Base-by-base conservation (phyloP, 2,329 filamentous ascomycete genomes). In the Monilinia aucupariae region DNA sequence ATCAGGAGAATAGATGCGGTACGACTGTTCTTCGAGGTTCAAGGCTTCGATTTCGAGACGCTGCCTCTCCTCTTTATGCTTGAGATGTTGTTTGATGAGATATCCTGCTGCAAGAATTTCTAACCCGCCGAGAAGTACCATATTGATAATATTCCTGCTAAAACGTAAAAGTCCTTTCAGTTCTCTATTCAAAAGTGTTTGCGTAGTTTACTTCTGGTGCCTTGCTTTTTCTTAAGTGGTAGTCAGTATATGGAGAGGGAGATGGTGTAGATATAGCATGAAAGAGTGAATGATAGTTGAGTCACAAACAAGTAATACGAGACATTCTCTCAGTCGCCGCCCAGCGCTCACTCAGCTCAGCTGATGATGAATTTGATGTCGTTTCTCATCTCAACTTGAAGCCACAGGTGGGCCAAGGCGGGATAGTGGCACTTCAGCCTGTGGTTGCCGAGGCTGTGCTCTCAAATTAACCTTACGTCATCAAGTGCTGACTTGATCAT, bases 51-150 rank as follows among this genome's bases (percentile, higher is more conserved):
- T 70, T 62, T 67, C 67, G 41, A 72, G 58, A 20, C 69, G 66
- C 37, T 84, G 58, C 37, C 64, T 67, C 56, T 72, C 71, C 47
- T 66, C 65, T 63, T 70, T 72, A 56, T 71, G 71, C 64, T 73
- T 68, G 5, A 68, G 53, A 51, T 72, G 71, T 53, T 70, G 69
- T 56, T 72, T 67, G 20, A 72, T 67, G 9, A 73, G 59, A 59
- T 72, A 72, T 62, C 69, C 71, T 41, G 68, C 71, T 37, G 71
- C 71, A 15, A 73, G 66, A 13, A 73, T 5, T 62, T 73, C 71
- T 15, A 73, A 66, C 0, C 71, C 71, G 22, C 70, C 71, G 73
- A 81, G 22, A 78, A 85, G 12, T 77, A 89, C 58, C 80, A 90
- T 64, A 67, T 41, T 61, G 37, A 20, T 39, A n/a, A 13, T 22